Evolutionary conservation across 805 yeast species (phyloP).

Genomic region (Cephaloascus albidus): DNA sequence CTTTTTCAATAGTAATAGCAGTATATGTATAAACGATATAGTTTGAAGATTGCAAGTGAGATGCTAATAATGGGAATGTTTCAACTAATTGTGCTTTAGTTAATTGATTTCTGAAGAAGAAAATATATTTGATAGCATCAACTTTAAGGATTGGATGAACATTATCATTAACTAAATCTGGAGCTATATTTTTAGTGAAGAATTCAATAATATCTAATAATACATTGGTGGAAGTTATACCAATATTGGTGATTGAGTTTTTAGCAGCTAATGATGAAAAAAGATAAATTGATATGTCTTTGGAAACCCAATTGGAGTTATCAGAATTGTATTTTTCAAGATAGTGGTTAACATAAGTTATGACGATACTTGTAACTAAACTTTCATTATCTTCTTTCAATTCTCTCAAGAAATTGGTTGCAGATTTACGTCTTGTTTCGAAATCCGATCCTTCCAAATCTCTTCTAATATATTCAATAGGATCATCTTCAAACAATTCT

Average conservation of each 20-base stretch:
- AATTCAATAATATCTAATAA: constrained; percentile 81
- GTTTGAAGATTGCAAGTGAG: constrained; percentile 49
- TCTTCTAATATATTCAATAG: constrained; percentile 83
- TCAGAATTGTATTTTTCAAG: constrained; percentile 39
- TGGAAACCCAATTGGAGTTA: constrained; percentile 64
- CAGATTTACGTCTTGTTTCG: constrained; percentile 84
- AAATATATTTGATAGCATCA: constrained; percentile 88
- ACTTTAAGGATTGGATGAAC: constrained; percentile 75
- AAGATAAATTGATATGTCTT: constrained; percentile 79
- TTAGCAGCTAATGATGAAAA: constrained; percentile 88
- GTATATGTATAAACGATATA: constrained; percentile 90
- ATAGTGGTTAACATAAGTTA: constrained; percentile 62
- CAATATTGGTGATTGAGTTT: constrained; percentile 78
- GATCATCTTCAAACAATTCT: constrained; percentile 94
- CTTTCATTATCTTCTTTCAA: constrained; percentile 72
- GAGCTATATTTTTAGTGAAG: constrained; percentile 72
- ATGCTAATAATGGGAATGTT: constrained; percentile 69
- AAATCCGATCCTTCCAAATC: constrained; percentile 94
- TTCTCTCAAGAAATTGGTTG: constrained; percentile 88
- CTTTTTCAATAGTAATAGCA: constrained; percentile 85
- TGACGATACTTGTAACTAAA: constrained; percentile 63
- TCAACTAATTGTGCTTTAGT: constrained; percentile 76
- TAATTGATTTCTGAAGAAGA: constrained; percentile 85
- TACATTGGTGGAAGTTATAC: constrained; percentile 80
- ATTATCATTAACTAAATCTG: constrained; percentile 55